These are phyloP conservation scores for Lojkania enalia DNA, from an alignment of 2,329 filamentous ascomycete species.

Conservation along the genomic window DNA sequence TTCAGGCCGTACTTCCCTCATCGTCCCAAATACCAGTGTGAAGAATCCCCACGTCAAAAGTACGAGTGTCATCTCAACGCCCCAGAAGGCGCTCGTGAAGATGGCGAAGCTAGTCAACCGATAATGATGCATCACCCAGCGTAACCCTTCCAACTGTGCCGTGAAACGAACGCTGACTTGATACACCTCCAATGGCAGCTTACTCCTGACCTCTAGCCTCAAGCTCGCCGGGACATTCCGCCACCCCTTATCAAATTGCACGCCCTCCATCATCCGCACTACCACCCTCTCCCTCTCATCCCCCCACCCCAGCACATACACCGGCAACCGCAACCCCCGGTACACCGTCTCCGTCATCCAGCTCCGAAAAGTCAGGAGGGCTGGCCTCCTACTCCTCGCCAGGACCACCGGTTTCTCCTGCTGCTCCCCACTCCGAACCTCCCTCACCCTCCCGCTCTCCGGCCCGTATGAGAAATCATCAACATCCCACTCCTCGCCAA, in stretches of 20 bases:
- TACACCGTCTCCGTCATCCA: conserved; percentile 33
- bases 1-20: conserved; percentile 12
- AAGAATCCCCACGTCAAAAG: conserved; percentile 66
- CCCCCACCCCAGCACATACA: conserved; percentile 69
- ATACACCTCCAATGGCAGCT: conserved; percentile 76
- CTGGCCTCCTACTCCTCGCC: conserved; percentile 67
- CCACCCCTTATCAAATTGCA: conserved; percentile 64
- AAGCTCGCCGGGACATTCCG: conserved; percentile 57
- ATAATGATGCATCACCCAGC: conserved; percentile 80
- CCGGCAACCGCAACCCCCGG: conserved; percentile 55
- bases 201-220: conserved; percentile 70
- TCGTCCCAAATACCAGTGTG: conserved; percentile 43
- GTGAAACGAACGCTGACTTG: conserved; percentile 67
- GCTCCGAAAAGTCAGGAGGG: conserved; percentile 78
- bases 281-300: conserved; percentile 66
- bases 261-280: conserved; percentile 72
- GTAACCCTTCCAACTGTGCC: conserved; percentile 74
- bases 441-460: conserved; percentile 14
- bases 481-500: conserved; percentile 37
- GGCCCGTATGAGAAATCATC: conserved; percentile 27
- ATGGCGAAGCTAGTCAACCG: conserved; percentile 69
- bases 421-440: conserved; percentile 1
- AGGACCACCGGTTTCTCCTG: conserved; percentile 32
- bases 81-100: conserved; percentile 76
- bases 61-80: conserved; percentile 70